Evolutionary conservation across 2,329 filamentous ascomycete genomes (phyloP).

Genomic region (Escovopsis weberi): DNA sequence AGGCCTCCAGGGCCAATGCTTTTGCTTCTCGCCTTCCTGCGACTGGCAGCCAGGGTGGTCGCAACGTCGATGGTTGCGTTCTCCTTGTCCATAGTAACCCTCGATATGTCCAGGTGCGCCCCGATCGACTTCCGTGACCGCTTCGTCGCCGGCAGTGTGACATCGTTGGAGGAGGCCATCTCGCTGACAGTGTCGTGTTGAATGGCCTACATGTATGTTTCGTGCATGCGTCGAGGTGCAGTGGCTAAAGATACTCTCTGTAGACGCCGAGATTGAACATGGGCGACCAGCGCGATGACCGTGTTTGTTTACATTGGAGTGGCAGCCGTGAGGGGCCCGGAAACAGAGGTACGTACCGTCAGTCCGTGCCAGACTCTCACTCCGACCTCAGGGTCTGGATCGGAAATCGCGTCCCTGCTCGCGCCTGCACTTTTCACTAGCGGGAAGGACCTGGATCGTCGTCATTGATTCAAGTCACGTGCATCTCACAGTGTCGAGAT

Average conservation of each 20-base stretch:
- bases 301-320: slow-evolving; percentile 8
- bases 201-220: neutral
- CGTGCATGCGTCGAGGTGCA: slow-evolving; percentile 7
- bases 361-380: neutral
- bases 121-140: slow-evolving; percentile 60
- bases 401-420: no score
- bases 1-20: slow-evolving; percentile 87
- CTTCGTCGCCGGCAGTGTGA: slow-evolving; percentile 41
- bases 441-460: neutral
- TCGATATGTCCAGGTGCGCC: slow-evolving; percentile 35
- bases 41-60: slow-evolving; percentile 34
- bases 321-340: neutral
- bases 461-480: neutral
- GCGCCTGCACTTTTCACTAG: neutral
- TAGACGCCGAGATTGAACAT: slow-evolving; percentile 6
- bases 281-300: slow-evolving; percentile 14
- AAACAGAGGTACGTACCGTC: slow-evolving; percentile 6
- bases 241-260: slow-evolving; percentile 1
- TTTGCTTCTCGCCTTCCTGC: slow-evolving; percentile 76
- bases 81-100: slow-evolving; percentile 50
- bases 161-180: slow-evolving; percentile 21
- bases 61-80: slow-evolving; percentile 55
- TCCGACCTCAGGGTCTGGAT: neutral
- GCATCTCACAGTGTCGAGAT: neutral
- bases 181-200: slow-evolving; percentile 6